Base-by-base conservation (phyloP, 306 rosid genomes). In the Hippophae gyantsensis region DNA sequence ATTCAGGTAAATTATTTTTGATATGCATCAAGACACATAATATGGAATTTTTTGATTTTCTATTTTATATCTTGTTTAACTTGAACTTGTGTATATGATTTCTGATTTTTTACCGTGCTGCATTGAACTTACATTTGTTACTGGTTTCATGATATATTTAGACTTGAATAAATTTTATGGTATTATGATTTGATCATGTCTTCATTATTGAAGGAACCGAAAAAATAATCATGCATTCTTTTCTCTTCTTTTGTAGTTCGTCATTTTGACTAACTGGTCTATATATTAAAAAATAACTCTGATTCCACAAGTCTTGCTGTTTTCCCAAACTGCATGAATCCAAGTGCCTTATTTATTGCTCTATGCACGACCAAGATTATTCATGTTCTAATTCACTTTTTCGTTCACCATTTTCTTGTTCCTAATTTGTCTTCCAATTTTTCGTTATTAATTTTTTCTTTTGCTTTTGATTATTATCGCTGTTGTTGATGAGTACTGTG, bases 1-100 rank as follows among this genome's bases (percentile, higher is more conserved):
- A 78, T 93, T 93, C 87, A 93, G 99, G 99, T 88, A 78, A 78
- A 64, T 73, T 47, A 52, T 6, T 7, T 12, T 54, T 48, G 6
- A 9, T 7, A 12, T 23, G 60, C 13, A 57, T 48, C 56, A 56
- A 43, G 60, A 48, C 38, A 48, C 38, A 32, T 32, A 32, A 32
- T 32, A 32, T 32, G 38, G 38, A 32, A 4, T 32, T 0, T 32
- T 32, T 32, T 4, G 4, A 32, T 32, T 58, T 43, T 14, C 38
- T 42, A 5, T 43, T 9, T 13, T 47, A 47, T 47, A 49, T 38
- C 50, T 58, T 14, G 62, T 43, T 43, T 51, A 58, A 59, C 52
- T 44, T 45, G 27, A 13, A 45, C 26, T 6, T 51, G 55, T 51
- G 13, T 7, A 51, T 26, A 3, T 18, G 26, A 51, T 51, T 18